These are phyloP conservation scores for Aureobasidium subglaciale DNA, from an alignment of 2,329 filamentous ascomycete genomes.

Conservation along the genomic window DNA sequence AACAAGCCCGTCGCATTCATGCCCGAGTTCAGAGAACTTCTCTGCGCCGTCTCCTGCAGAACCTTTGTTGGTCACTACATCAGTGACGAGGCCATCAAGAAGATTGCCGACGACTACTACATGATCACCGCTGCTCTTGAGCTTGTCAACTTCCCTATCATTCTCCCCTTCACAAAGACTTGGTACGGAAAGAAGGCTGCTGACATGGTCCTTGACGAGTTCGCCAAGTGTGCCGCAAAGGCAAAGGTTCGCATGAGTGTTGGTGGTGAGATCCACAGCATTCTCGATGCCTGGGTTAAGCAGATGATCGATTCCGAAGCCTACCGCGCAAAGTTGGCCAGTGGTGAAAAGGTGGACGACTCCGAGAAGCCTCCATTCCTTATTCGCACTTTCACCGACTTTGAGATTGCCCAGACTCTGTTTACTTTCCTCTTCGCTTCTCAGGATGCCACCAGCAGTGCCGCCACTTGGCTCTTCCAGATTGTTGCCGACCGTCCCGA, in stretches of 20 bases:
- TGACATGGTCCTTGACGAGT: slow-evolving; percentile 80
- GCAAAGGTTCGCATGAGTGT: slow-evolving; percentile 74
- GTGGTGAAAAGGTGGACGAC: slow-evolving; percentile 54
- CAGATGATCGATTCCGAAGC: slow-evolving; percentile 77
- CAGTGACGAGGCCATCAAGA: slow-evolving; percentile 80
- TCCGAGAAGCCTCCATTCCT: slow-evolving; percentile 75
- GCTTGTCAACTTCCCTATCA: slow-evolving; percentile 96
- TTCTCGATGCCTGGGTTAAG: slow-evolving; percentile 92
- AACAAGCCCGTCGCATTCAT: slow-evolving; percentile 81
- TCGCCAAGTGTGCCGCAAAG: slow-evolving; percentile 82
- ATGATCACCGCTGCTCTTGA: slow-evolving; percentile 92
- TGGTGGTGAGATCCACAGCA: slow-evolving; percentile 79
- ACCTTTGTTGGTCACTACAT: slow-evolving; percentile 98
- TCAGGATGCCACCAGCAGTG: slow-evolving; percentile 92
- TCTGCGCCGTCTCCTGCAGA: slow-evolving; percentile 88
- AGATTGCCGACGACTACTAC: slow-evolving; percentile 94
- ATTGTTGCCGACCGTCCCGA: slow-evolving; percentile 91
- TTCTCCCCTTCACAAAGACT: slow-evolving; percentile 83
- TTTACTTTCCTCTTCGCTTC: slow-evolving; percentile 97
- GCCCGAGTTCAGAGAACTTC: slow-evolving; percentile 84
- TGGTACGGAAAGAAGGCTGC: slow-evolving; percentile 94
- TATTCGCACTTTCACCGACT: slow-evolving; percentile 80
- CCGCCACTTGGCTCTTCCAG: slow-evolving; percentile 93
- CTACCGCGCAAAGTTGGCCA: slow-evolving; percentile 71
- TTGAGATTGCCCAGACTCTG: slow-evolving; percentile 85